phyloP scores from a whole-genome alignment of 2,329 filamentous ascomycete species.

The Penicillium corylophilum region DNA sequence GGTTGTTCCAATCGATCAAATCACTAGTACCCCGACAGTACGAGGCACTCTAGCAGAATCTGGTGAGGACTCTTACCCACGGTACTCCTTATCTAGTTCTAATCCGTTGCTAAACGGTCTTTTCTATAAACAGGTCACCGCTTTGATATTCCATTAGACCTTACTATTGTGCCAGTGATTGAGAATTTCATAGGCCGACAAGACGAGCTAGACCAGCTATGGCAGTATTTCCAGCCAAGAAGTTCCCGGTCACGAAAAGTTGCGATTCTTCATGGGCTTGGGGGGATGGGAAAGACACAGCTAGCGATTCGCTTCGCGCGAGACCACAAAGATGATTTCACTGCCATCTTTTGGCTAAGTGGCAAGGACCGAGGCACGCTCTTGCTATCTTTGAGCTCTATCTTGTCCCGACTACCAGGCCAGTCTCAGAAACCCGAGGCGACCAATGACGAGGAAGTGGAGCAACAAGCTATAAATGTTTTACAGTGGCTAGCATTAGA shows the following conservation, averaged over 20 bases:
- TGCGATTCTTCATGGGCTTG: constrained; percentile 21
- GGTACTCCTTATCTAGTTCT: neutral
- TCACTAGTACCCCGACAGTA: neutral
- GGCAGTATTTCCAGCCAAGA: constrained; percentile 13
- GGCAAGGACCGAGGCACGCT: constrained; percentile 21
- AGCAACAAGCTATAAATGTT: constrained; percentile 15
- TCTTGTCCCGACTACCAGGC: constrained; percentile 14
- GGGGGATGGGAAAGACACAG: constrained; percentile 28
- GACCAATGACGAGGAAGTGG: constrained; percentile 12
- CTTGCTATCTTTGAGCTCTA: constrained; percentile 19
- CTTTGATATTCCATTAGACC: constrained; percentile 12
- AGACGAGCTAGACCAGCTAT: constrained; percentile 14
- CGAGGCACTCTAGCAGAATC: neutral
- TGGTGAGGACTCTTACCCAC: neutral
- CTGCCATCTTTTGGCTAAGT: constrained; percentile 29
- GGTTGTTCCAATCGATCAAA: neutral
- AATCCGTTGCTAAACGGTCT: neutral
- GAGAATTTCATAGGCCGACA: constrained; percentile 16
- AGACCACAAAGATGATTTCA: constrained; percentile 21
- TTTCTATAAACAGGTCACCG: neutral
- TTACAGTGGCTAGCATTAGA: constrained; percentile 14
- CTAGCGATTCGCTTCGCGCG: constrained; percentile 23
- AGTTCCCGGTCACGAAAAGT: constrained; percentile 11
- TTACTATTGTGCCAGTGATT: constrained; percentile 12
- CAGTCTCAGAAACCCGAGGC: neutral